Base-by-base conservation (phyloP, 352 stramenopile species). In the Phytopythium cucurbitacearum region DNA sequence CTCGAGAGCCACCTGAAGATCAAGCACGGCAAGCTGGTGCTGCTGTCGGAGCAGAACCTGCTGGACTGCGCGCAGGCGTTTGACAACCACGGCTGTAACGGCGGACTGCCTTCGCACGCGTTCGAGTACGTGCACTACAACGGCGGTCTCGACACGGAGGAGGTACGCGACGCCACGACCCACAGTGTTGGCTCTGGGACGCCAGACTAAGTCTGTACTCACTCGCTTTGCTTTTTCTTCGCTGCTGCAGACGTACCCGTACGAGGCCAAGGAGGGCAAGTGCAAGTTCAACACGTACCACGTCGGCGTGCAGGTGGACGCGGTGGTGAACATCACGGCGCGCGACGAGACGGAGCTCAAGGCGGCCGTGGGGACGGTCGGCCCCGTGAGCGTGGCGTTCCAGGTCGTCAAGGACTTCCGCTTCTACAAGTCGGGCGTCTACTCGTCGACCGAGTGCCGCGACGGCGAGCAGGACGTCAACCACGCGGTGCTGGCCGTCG, bases 11-110 rank as follows among this genome's bases (percentile, higher is more conserved):
- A 97, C 66, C 72, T 97, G 56, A 98, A 95, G 65, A 76, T 99
- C 41, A 93, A 96, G 56, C 97, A 89, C 56, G 89, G 87, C 15
- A 73, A 95, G 59, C 87, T 98, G 7, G 73, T 93, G 10, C 76
- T 91, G 56, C 79, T 99, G 33, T 98, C 92, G 52, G 97, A 99
- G 76, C 97, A 99, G 72, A 95, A 99, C 59, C 79, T 99, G 41
- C 77, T 99, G 41, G 94, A 98, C 70, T 99, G 97, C 56, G 95
- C 97, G 40, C 69, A 87, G 56, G 77, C 80, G 37, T 92, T 92
- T 45, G 85, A 96, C 65, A 96, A 99, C 82, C 76, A 97, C 56
- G 96, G 96, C 56, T 99, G 97, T 81, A 94, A 96, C 60, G 97
- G 97, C 40, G 97, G 97, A 28, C 70, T 98, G 12, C 98, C 98